phyloP scores from a whole-genome alignment of 1,139 yeast species.

The Candida albicans region DNA sequence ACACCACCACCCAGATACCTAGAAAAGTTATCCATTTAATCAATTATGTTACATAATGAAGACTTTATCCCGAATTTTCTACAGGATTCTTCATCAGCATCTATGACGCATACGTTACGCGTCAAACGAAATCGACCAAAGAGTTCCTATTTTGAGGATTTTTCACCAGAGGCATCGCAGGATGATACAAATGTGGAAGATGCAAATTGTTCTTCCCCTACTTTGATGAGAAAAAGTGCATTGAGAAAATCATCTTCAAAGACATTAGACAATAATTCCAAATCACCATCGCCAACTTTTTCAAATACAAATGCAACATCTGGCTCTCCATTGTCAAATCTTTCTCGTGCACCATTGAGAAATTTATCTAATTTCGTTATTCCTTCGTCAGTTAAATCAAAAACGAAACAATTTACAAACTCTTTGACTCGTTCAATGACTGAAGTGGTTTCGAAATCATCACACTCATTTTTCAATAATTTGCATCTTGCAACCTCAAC shows the following conservation, averaged over 20 bases:
- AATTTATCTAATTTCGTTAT: slow-evolving; percentile 28
- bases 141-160: slow-evolving; percentile 4
- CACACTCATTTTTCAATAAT: slow-evolving; percentile 12
- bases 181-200: background rate
- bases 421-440: slow-evolving; percentile 24
- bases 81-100: background rate
- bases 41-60: slow-evolving; percentile 1
- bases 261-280: background rate
- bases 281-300: background rate
- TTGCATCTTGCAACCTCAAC: too few species aligned
- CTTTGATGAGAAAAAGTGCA: background rate
- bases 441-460: slow-evolving; percentile 22
- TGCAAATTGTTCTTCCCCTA: background rate
- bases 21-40: too few species aligned
- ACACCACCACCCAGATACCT: too few species aligned
- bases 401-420: slow-evolving; percentile 15
- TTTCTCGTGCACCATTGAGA: slow-evolving; percentile 26
- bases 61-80: background rate
- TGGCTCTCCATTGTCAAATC: too few species aligned
- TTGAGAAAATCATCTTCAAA: background rate
- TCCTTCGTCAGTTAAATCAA: slow-evolving; percentile 17
- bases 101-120: background rate
- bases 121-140: slow-evolving; percentile 8
- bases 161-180: background rate
- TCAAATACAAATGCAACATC: background rate